These are phyloP conservation scores for Oenanthe javanica DNA, from an alignment of 140 eudicot species.

Conservation along the genomic window DNA sequence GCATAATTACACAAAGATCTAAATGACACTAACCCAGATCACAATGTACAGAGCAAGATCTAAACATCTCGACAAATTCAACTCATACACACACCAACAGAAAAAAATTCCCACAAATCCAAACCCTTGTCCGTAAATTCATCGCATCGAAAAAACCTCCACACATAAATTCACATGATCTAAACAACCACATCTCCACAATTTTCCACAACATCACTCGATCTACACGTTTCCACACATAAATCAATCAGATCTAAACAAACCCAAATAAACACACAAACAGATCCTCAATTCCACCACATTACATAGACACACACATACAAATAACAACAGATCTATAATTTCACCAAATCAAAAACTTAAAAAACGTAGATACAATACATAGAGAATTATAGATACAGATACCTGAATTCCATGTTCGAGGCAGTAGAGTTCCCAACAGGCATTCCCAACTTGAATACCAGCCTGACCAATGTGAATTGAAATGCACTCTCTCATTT, in stretches of 20 bases:
- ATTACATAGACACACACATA: too few relatives aligned
- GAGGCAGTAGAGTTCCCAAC: conserved; percentile 10
- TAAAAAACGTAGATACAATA: background rate
- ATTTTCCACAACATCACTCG: background rate
- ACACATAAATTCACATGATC: background rate
- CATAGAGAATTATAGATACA: background rate
- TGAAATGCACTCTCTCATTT: conserved; percentile 9
- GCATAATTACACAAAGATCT: background rate
- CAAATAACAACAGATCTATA: background rate
- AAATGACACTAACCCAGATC: too few relatives aligned
- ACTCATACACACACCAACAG: too few relatives aligned
- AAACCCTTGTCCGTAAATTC: background rate
- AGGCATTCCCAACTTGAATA: conserved; percentile 6
- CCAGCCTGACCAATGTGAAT: conserved; percentile 8
- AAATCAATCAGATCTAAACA: background rate
- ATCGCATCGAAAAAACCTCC: background rate
- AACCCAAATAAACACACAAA: background rate
- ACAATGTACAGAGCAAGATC: background rate
- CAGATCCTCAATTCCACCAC: background rate
- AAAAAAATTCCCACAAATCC: background rate
- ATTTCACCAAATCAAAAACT: background rate
- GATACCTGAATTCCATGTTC: conserved; percentile 7
- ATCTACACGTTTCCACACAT: background rate
- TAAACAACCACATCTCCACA: too few relatives aligned
- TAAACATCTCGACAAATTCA: background rate